These are phyloP conservation scores for Friedmanniomyces endolithicus DNA, from an alignment of 495 filamentous ascomycete genomes.

Conservation along the genomic window DNA sequence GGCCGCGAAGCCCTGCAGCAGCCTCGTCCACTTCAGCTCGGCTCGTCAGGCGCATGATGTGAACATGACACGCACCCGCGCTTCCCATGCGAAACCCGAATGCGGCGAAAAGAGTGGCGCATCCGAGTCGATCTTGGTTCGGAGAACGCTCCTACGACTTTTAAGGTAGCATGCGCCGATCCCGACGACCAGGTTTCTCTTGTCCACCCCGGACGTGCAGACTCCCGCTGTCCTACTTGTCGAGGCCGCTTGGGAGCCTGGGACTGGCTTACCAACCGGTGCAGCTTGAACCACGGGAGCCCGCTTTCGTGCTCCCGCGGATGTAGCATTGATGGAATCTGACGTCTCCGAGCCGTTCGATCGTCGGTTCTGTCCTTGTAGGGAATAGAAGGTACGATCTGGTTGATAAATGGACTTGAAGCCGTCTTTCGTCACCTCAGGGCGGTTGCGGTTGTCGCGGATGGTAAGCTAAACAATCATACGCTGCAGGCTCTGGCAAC, in stretches of 20 bases:
- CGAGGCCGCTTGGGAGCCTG: neutral
- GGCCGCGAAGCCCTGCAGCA: neutral
- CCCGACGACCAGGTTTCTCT: neutral
- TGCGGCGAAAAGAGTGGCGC: neutral
- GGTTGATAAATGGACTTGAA: too few species aligned
- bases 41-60: too few species aligned
- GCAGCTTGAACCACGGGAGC: neutral
- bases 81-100: neutral
- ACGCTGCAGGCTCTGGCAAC: too few species aligned
- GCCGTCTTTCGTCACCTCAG: too few species aligned
- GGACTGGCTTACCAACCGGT: neutral
- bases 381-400: too few species aligned
- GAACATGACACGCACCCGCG: neutral
- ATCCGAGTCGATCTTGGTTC: neutral
- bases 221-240: neutral
- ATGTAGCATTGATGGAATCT: neutral
- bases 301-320: neutral
- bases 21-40: neutral
- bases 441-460: too few species aligned
- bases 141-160: neutral
- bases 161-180: neutral
- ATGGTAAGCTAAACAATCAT: too few species aligned
- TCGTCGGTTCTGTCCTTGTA: too few species aligned
- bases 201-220: neutral
- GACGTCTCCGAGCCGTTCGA: neutral